Base-by-base conservation (phyloP, 2,329 filamentous ascomycete genomes). In the Ophiostoma triangulosporum region DNA sequence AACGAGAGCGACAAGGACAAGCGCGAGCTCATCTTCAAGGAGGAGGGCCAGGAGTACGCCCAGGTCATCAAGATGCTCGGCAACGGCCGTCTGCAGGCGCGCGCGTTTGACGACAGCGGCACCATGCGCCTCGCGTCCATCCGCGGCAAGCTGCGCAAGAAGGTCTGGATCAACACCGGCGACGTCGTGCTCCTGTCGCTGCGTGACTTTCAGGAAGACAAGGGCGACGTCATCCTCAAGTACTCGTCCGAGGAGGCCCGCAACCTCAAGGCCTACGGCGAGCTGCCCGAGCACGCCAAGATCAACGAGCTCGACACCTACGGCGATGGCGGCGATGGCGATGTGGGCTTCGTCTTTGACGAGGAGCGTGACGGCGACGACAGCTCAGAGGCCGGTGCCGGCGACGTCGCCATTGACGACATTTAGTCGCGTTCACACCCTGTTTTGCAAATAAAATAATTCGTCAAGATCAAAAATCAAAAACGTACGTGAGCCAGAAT, bases 221-320 rank as follows among this genome's bases (percentile, higher is more conserved):
- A 94, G 74, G 88, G 86, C 62, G 88, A 93, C 66, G 87, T 94
- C 50, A 91, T 93, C 67, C 82, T 94, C 68, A 97, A 96, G 77
- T 59, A 96, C 80, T 87, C 81, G 55, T 84, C 88, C 73, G 93
- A 98, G 67, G 93, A 97, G 76, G 93, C 93, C 64, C 84, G 93
- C 66, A 86, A 83, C 62, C 80, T 98, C 65, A 97, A 97, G 76
- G 88, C 89, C 58, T 97, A 97, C 71, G 59, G 93, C 70, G 93
- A 98, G 73, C 78, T 98, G 57, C 93, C 93, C 62, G 93, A 97
- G 74, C 86, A 82, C 65, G 93, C 93, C 69, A 97, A 97, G 85
- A 98, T 98, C 81, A 98, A 98, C 81, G 93, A 98, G 81, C 95
- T 89, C 60, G 93, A 97, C 71, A 95, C 88, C 48, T 95, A 85